Conservation (phyloP, 75 land plant genomes). For the Sequoiadendron giganteum region DNA sequence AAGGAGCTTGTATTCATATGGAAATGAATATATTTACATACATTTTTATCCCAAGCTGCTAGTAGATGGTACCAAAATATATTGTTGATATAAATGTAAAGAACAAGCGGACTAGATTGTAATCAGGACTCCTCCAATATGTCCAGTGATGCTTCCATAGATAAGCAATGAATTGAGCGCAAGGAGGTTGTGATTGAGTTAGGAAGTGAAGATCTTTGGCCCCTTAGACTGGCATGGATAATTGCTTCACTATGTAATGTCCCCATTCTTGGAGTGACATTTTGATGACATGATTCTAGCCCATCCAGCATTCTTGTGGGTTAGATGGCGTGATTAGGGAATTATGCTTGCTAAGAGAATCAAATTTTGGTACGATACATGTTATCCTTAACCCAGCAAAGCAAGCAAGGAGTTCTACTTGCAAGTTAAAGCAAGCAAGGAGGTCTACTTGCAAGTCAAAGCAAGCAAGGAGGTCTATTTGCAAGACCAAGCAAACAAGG, state of each 20-base stretch:
- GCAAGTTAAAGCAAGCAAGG: too few species aligned
- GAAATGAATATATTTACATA: conserved; percentile 22
- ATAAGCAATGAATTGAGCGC: conserved; percentile 29
- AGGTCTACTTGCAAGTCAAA: too few species aligned
- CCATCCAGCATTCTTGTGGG: too few species aligned
- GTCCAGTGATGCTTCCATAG: conserved; percentile 71
- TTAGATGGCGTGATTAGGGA: too few species aligned
- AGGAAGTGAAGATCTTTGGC: conserved; percentile 48
- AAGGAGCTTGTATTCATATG: neutral
- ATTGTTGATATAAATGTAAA: conserved; percentile 46
- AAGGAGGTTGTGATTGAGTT: conserved; percentile 33
- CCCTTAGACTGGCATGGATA: conserved; percentile 40
- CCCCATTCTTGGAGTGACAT: too few species aligned
- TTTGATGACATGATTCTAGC: too few species aligned
- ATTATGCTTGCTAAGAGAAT: too few species aligned
- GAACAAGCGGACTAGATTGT: conserved; percentile 55
- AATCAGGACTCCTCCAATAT: conserved; percentile 69
- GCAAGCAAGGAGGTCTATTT: too few species aligned
- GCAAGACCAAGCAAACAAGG: too few species aligned
- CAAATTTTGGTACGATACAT: too few species aligned
- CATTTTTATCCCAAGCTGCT: conserved; percentile 56
- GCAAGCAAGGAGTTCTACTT: too few species aligned
- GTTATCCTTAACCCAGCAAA: too few species aligned
- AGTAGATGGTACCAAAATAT: conserved; percentile 62
- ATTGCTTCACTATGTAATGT: conserved; percentile 51